Evolutionary conservation across 768 basidiomycete species (phyloP), one percentile per base, ranked within the genome.

Genomic region (Russula sp.): DNA sequence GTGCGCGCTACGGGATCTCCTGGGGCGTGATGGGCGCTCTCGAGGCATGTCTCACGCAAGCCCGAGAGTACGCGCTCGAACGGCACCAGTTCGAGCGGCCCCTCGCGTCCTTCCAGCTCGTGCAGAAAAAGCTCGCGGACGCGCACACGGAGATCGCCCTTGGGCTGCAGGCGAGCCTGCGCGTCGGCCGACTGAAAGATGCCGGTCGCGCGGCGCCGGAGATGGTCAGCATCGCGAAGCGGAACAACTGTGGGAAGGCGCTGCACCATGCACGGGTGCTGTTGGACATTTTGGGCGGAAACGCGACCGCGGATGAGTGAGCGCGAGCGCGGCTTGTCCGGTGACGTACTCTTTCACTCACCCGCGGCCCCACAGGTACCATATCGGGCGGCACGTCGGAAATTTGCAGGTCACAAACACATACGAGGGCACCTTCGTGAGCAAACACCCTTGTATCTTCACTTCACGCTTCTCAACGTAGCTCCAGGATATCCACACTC

Each of bases 1-100:
- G 82, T 49, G 95, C 93, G 25, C 79, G 90, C 80, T 85, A 67
- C 14, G 92, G 93, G 34, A 96, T 96, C 65, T 88, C 90, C 1
- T 98, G 93, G 91, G 95, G 95, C 56, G 88, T 90, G 1, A 95
- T 98, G 83, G 96, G 96, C 34, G 88, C 95, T 2, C 81, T 98
- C 32, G 95, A 98, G 72, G 92, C 97, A 68, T 97, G 93, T 70
- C 79, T 98, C 45, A 71, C 79, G 38, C 83, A 83, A 43, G 83
- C 94, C 0, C 83, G 90, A 22, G 79, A 79, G 11, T 98, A 98
- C 70, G 89, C 93, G 10, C 81, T 97, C 38, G 91, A 97, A 70
- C 82, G 95, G 16, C 82, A 86, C 50, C 96, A 98, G 73, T 98
- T 98, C 77, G 79, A 83, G 25, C 84, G 88, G 41, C 93, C 94